Conservation (phyloP, 257 asterid species). For the Linderniella brevidens region DNA sequence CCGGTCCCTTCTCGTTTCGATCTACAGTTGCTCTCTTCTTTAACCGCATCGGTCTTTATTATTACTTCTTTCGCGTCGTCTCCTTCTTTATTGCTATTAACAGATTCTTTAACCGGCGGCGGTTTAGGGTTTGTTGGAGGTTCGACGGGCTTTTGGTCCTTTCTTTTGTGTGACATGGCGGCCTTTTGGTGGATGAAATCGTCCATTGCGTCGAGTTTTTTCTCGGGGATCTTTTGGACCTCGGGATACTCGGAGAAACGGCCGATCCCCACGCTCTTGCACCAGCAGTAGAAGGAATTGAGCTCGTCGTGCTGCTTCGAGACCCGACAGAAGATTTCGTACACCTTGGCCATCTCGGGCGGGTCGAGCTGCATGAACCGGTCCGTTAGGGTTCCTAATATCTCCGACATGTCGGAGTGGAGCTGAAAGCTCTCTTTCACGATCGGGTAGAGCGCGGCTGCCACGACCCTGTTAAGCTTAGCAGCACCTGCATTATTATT, state of each 20-base stretch:
- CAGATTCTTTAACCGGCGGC: conserved; percentile 4
- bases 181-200: conserved; percentile 58
- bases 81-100: conserved; percentile 3
- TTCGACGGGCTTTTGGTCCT: conserved; percentile 13
- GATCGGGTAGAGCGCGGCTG: conserved; percentile 42
- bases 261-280: conserved; percentile 39
- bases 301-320: conserved; percentile 75
- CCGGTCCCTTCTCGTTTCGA: conserved; percentile 22
- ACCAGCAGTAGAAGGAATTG: conserved; percentile 56
- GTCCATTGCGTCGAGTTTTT: conserved; percentile 69
- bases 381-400: conserved; percentile 37
- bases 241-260: conserved; percentile 56
- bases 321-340: conserved; percentile 37
- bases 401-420: conserved; percentile 40
- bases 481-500: conserved; percentile 39
- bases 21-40: no score
- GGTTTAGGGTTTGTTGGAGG: conserved; percentile 13
- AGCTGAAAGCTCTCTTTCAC: conserved; percentile 61
- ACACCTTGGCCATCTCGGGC: conserved; percentile 39
- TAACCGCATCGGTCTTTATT: no score
- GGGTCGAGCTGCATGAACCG: conserved; percentile 74
- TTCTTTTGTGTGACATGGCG: conserved; percentile 18
- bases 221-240: conserved; percentile 46
- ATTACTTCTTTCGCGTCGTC: conserved; percentile 5
- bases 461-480: conserved; percentile 45